phyloP scores from a whole-genome alignment of 1,284 basidiomycete genomes.

The Ustilago trichophora region DNA sequence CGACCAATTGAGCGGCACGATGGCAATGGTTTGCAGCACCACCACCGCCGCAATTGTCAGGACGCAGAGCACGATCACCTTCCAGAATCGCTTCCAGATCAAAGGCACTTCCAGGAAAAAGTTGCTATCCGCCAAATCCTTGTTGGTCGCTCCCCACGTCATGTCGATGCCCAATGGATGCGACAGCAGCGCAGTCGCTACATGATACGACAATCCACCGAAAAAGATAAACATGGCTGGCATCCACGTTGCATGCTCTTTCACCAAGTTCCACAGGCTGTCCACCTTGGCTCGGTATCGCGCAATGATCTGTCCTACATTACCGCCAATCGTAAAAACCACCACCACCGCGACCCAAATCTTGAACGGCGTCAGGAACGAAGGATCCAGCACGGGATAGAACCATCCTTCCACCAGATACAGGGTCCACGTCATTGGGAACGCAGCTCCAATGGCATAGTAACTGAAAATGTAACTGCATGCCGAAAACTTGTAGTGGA shows the following conservation, averaged over 20 bases:
- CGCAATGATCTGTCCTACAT: slow-evolving; percentile 76
- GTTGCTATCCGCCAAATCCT: slow-evolving; percentile 69
- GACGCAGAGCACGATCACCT: not conserved
- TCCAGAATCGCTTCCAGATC: slow-evolving; percentile 69
- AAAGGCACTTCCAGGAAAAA: slow-evolving; percentile 86
- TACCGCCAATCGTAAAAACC: slow-evolving; percentile 79
- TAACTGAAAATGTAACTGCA: slow-evolving; percentile 77
- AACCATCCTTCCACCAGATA: slow-evolving; percentile 77
- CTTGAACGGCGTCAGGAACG: slow-evolving; percentile 71
- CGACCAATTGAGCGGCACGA: slow-evolving; percentile 74
- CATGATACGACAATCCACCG: slow-evolving; percentile 53
- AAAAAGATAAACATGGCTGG: slow-evolving; percentile 70
- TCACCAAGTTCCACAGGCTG: slow-evolving; percentile 70
- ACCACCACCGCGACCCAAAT: slow-evolving; percentile 80
- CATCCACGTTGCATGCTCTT: slow-evolving; percentile 78
- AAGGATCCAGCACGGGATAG: slow-evolving; percentile 75
- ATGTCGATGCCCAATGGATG: slow-evolving; percentile 57
- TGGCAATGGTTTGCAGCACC: slow-evolving; percentile 70
- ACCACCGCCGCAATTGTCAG: slow-evolving; percentile 73
- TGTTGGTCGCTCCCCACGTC: slow-evolving; percentile 69
- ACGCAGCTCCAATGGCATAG: slow-evolving; percentile 79
- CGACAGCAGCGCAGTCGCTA: slow-evolving; percentile 74
- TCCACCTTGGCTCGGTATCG: slow-evolving; percentile 79
- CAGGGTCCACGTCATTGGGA: slow-evolving; percentile 75
- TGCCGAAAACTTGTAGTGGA: slow-evolving; percentile 79